phyloP scores from a whole-genome alignment of 306 rosid genomes.

The Prunus persica region Prunus_persica_NCBIv2 NC_034015.1:14548001-14548500 shows the following conservation, averaged over 20 bases:
- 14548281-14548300: not conserved
- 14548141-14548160: slow-evolving; percentile 50
- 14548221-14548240: not conserved
- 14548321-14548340: not conserved
- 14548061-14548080: slow-evolving; percentile 60
- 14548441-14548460: too few relatives aligned
- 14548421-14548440: too few relatives aligned
- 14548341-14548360: not conserved
- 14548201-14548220: not conserved
- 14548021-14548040: slow-evolving; percentile 69
- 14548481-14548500: too few relatives aligned
- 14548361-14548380: too few relatives aligned
- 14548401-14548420: too few relatives aligned
- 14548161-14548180: slow-evolving; percentile 71
- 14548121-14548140: slow-evolving; percentile 46
- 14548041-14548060: slow-evolving; percentile 68
- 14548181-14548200: slow-evolving; percentile 38
- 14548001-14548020: slow-evolving; percentile 39
- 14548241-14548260: not conserved
- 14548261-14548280: not conserved
- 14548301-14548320: not conserved
- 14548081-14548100: slow-evolving; percentile 55
- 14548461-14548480: too few relatives aligned
- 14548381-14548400: too few relatives aligned
- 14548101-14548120: slow-evolving; percentile 39